These are phyloP conservation scores for Candida odintsovae DNA, from an alignment of 805 yeast genomes.

Conservation along the genomic window DNA sequence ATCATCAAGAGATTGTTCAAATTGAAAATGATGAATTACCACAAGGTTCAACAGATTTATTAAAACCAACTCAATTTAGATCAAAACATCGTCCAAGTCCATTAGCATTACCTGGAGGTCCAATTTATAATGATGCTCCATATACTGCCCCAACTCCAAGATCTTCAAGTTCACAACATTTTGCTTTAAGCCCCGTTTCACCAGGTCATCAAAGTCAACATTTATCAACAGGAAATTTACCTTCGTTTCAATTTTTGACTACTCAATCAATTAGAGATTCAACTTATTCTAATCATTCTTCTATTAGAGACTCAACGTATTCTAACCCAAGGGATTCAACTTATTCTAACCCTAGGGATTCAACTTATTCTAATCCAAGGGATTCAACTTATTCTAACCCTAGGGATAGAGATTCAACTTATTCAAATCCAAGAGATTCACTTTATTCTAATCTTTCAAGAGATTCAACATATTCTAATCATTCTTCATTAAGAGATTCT, in stretches of 20 bases:
- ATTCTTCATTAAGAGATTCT: neutral
- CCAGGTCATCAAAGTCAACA: constrained; percentile 9
- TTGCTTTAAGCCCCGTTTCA: constrained; percentile 14
- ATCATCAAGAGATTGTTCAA: neutral
- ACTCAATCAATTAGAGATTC: neutral
- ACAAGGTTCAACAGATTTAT: constrained; percentile 12
- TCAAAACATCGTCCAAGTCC: constrained; percentile 25
- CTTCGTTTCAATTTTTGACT: constrained; percentile 15
- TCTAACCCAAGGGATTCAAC: neutral
- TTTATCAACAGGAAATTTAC: constrained; percentile 5
- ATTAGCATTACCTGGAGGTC: constrained; percentile 10
- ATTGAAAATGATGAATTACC: constrained; percentile 4
- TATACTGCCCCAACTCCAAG: constrained; percentile 18
- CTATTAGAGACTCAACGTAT: neutral
- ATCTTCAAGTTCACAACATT: constrained; percentile 15
- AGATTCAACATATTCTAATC: neutral
- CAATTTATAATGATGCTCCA: constrained; percentile 17
- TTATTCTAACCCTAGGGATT: neutral
- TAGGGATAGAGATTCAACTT: neutral
- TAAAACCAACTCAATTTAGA: constrained; percentile 20
- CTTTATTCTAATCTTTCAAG: neutral
- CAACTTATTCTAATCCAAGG: neutral
- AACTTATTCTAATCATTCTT: neutral
- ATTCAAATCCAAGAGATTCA: neutral
- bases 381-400: neutral